A percentile compares a stretch with the other conserved stretches of the same genome.
These are phyloP conservation scores for Rosa hybrid DNA, from an alignment of 331 rosid genomes.

Conservation along the genomic window DNA sequence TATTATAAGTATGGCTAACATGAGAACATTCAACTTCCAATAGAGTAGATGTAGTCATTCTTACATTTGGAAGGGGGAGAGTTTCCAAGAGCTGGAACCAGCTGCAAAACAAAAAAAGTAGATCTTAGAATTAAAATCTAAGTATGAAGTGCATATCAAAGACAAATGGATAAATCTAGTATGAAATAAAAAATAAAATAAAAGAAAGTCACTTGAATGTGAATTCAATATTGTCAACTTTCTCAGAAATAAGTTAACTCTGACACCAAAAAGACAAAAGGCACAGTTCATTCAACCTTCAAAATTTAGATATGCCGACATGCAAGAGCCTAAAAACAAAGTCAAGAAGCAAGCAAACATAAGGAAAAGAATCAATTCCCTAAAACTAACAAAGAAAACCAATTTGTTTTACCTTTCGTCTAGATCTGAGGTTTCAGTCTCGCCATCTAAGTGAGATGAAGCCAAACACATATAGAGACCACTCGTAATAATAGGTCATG, in stretches of 20 bases:
- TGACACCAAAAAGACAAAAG: too few species aligned
- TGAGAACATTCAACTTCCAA: constrained; percentile 10
- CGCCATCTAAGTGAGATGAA: too few species aligned
- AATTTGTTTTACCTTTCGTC: too few species aligned
- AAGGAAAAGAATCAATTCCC: too few species aligned
- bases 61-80: constrained; percentile 94
- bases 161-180: neutral
- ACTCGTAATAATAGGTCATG: too few species aligned
- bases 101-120: constrained; percentile 53
- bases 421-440: too few species aligned
- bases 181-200: neutral
- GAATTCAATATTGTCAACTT: neutral
- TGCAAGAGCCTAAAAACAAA: too few species aligned
- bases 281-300: too few species aligned
- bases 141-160: neutral
- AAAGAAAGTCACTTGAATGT: neutral
- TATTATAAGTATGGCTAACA: neutral
- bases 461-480: too few species aligned
- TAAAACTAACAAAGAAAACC: too few species aligned
- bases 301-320: too few species aligned
- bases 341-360: too few species aligned
- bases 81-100: constrained; percentile 98
- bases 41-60: constrained; percentile 31
- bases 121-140: neutral
- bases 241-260: neutral